Base-by-base conservation (phyloP, 2,329 filamentous ascomycete species). In the Sphaerulina vaccinii region DNA sequence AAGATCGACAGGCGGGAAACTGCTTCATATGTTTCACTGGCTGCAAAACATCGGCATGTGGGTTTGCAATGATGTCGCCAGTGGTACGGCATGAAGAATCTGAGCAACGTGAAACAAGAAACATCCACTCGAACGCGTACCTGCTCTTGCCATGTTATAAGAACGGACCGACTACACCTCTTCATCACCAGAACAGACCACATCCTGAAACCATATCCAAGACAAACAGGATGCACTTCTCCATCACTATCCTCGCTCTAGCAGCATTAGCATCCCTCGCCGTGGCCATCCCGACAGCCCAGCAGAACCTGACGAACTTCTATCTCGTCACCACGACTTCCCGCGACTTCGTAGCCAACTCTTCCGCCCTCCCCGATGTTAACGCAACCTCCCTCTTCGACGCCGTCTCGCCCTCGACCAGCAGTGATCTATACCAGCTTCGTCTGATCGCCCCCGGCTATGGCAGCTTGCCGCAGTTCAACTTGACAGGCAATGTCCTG, bases 301-400 rank as follows among this genome's bases (percentile, higher is more conserved):
- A 8, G 22, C 40, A 53, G 41, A 51, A 50, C 29, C 54, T 40
- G 29, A 60, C 59, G 32, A 58, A 66, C 49, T 72, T 73, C 65
- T 64, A 68, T 51, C 69, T 74, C 52, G 69, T 73, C n/a, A 73
- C 71, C 2, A 70, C 71, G 13, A 54, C 65, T 39, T 66, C 68
- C 46, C 49, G 58, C 27, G 45, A 57, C 18, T 35, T 60, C 4
- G 56, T 56, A 6, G 37, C 49, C 16, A 67, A 70, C 52, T 63
- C 68, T 16, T 65, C 65, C 6, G 45, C 59, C 15, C 65, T 73
- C 6, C 59, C 64, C 21, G 58, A 65, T 46, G 71, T 73, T 22
- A 68, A 64, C 24, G 70, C 70, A 5, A 71, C 66, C 8, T 70
- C 69, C 0, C 62, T 73, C 48, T 73, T 71, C 58, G 66, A 70